Conservation (phyloP, 345 rosid species). For the Excoecaria cochinchinensis region DNA sequence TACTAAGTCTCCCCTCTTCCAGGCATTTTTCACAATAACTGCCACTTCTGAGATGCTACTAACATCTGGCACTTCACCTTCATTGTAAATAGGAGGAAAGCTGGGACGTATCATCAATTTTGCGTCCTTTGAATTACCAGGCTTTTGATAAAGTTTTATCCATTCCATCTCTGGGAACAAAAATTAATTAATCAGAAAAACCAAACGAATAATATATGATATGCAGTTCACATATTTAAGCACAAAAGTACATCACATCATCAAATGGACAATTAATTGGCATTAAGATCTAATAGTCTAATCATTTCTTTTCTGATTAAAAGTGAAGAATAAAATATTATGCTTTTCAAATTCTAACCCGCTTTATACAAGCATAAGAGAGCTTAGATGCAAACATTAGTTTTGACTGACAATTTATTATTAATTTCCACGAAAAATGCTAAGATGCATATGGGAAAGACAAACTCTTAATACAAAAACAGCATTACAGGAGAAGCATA, state of each 20-base stretch:
- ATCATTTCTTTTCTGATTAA: neutral
- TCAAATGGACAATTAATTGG: constrained; percentile 2
- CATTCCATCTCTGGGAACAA: constrained; percentile 33
- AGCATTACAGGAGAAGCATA: neutral
- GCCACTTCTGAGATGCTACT: constrained; percentile 34
- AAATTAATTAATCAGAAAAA: constrained; percentile 7
- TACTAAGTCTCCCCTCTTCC: constrained; percentile 67
- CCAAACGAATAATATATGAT: neutral
- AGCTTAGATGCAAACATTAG: neutral
- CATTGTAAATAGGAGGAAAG: constrained; percentile 47
- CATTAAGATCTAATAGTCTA: neutral
- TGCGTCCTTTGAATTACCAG: constrained; percentile 13
- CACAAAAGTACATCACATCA: constrained; percentile 1
- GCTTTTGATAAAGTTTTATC: constrained; percentile 38
- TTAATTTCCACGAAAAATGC: neutral
- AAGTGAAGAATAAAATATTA: no score
- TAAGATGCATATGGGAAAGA: neutral
- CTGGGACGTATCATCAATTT: constrained; percentile 58
- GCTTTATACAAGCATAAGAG: constrained; percentile 2
- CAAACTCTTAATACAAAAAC: neutral
- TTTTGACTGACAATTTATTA: neutral
- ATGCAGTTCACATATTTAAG: neutral
- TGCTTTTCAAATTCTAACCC: neutral
- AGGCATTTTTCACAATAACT: constrained; percentile 42
- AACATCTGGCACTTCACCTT: constrained; percentile 34